A percentile compares a stretch with the other conserved stretches of the same genome.
These are phyloP conservation scores for Gaertneriomyces sp. DNA, from an alignment of 192 early-diverging fungal species.

Conservation along the genomic window DNA sequence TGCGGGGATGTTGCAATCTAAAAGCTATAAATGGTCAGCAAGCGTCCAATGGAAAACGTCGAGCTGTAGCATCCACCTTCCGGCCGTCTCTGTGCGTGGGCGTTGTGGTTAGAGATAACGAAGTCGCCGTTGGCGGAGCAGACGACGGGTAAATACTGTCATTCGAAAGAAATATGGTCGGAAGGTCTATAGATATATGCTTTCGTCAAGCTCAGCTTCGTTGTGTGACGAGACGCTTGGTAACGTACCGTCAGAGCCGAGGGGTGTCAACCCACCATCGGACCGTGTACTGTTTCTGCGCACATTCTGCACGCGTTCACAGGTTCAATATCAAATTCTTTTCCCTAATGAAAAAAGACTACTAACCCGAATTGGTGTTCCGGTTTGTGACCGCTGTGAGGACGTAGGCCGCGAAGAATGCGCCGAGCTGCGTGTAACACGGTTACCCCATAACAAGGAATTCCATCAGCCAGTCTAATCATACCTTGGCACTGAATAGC, in stretches of 20 bases:
- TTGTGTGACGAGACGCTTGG: neutral
- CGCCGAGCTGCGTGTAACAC: no score
- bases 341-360: no score
- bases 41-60: neutral
- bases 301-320: neutral
- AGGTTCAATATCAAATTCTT: no score
- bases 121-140: neutral
- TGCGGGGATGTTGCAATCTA: neutral
- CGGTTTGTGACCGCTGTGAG: no score
- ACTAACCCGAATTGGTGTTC: no score
- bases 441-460: no score
- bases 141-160: neutral
- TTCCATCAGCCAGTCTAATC: no score
- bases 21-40: neutral
- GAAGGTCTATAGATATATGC: slow-evolving; percentile 15
- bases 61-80: neutral
- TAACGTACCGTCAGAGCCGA: slow-evolving; percentile 23
- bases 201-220: neutral
- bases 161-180: slow-evolving; percentile 6
- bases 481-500: no score
- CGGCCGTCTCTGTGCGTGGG: neutral
- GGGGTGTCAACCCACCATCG: slow-evolving; percentile 27
- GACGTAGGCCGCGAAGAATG: no score
- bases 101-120: neutral
- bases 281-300: slow-evolving; percentile 14